Evolutionary conservation across 768 basidiomycete species (phyloP), one percentile per base, ranked within the genome.

Genomic region (Lentinula edodes): DNA sequence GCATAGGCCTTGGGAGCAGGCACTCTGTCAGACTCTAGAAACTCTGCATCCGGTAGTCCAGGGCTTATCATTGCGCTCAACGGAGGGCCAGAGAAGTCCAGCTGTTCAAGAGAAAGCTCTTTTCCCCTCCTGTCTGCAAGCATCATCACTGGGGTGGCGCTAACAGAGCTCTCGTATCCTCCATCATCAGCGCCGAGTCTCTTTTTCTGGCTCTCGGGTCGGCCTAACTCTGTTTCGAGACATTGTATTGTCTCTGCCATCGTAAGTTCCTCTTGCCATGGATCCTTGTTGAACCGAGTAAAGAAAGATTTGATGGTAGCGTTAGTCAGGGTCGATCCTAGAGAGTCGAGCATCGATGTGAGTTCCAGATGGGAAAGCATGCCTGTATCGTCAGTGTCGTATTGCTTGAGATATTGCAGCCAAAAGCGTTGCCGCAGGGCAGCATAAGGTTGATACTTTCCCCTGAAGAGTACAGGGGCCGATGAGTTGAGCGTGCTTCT

Each of bases 371-470:
- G 87, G 0, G 93, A 94, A 43, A 95, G 74, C 1, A 81, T 71
- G 20, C 76, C 76, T 0, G 87, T 90, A 63, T 95, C 91, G 72
- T 95, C 94, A 0, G 87, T 82, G 66, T 97, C 95, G 73, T 98
- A 98, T 66, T 95, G 90, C 55, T 83, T 83, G 43, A 96, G 82
- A 71, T 93, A 95, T 64, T 91, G 87, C 1, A 86, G 78, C 95
- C 95, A 97, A 79, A 95, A 95, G 2, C 84, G 85, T 68, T 94
- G 93, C 0, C 93, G 90, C 8, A 96, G 82, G 15, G 91, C 90
- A 62, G 88, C 91, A 69, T 98, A 99, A 0, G 97, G 93, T 69
- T 97, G 94, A 74, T 94, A 99, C 73, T 90, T 96, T 9, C 95
- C 96, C 23, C 92, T 90, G 65, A 6, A 51, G 50, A 8, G 57